Base-by-base conservation (phyloP, 768 basidiomycete species). In the Kwoniella dejecticola region DNA sequence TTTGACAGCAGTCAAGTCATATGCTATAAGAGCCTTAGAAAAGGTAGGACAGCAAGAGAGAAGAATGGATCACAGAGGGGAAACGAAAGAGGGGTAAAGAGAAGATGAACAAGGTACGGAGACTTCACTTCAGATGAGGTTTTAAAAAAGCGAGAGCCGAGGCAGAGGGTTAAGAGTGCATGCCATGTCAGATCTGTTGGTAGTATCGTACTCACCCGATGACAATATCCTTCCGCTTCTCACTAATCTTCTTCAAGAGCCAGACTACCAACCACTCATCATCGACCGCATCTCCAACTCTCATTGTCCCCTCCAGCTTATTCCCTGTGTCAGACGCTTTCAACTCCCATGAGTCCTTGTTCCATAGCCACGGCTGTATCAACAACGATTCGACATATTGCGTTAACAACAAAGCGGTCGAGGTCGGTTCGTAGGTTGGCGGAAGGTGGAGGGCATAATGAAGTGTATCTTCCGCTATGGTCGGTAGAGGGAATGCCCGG, bases 181-280 rank as follows among this genome's bases (percentile, higher is more conserved):
- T n/a, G n/a, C n/a, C n/a, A n/a, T n/a, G n/a, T n/a, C n/a, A n/a
- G n/a, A n/a, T n/a, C n/a, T n/a, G n/a, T 7, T 24, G 10, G n/a
- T 36, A 30, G 12, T 19, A 15, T 6, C 17, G 30, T 26, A 47
- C 84, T 60, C 67, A 93, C 92, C 88, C 87, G 57, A 91, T 85
- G 10, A 84, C 85, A 36, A 93, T 78, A 66, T 92, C 88, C 19
- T 63, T 58, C 88, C 89, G 94, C 63, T 85, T 85, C 40, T 82
- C 80, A 63, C 87, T 88, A 59, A 95, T 82, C 78, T 90, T 84
- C 69, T 83, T 84, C 60, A 98, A 80, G 47, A 98, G 81, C 90
- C 91, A 98, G 17, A 97, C 92, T 13, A 85, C 83, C 75, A 87
- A 88, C 96, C 96, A 99, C 79, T 99, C 96, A 71, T 99, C 96